Conservation (phyloP, 2,329 filamentous ascomycete species). For the Sclerotinia sclerotiorum region DNA sequence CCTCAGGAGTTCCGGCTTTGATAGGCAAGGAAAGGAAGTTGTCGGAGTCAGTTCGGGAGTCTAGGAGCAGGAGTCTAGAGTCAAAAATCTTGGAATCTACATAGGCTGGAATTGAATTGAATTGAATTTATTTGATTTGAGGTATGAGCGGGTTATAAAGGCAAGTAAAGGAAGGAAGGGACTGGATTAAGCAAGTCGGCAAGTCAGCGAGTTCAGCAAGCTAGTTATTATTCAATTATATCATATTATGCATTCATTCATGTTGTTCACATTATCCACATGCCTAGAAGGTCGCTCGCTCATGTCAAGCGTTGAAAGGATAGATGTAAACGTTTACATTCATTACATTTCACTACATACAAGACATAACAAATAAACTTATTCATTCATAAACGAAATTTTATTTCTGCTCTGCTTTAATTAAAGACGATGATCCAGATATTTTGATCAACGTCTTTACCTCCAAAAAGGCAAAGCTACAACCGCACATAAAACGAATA, state of each 20-base stretch:
- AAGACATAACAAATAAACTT: background rate
- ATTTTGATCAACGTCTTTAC: background rate
- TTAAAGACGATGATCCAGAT: too few species aligned
- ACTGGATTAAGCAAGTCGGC: background rate
- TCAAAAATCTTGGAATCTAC: background rate
- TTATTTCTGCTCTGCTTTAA: background rate
- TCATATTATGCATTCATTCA: background rate
- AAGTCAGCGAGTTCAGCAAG: background rate
- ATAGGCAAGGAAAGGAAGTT: background rate
- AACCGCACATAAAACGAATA: constrained; percentile 19
- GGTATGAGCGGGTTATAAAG: background rate
- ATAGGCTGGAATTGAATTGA: background rate
- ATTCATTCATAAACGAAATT: background rate
- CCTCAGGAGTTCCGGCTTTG: background rate
- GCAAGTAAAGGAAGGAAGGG: background rate
- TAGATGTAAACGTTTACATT: background rate
- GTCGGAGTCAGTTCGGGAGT: background rate
- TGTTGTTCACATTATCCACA: background rate
- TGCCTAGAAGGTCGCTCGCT: too few species aligned
- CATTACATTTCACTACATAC: background rate
- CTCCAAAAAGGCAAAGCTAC: constrained; percentile 21
- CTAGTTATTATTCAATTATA: background rate
- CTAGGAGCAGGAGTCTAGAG: background rate
- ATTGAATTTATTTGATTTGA: too few species aligned
- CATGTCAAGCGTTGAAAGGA: background rate